Base-by-base conservation (phyloP, 1,284 basidiomycete species). In the Lignosus rhinocerotis region DNA sequence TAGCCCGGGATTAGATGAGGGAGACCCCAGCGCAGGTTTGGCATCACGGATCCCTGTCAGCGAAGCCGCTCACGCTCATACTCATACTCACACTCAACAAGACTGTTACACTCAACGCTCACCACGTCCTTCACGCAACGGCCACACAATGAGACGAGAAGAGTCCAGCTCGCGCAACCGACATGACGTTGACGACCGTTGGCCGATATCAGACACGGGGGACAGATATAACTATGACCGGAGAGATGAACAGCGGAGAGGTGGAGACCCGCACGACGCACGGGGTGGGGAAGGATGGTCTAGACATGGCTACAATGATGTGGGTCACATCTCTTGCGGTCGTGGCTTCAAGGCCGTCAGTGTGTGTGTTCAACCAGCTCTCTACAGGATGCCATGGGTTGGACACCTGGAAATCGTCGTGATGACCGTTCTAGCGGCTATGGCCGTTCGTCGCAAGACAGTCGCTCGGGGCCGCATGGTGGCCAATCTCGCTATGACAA, bases 211-310 rank as follows among this genome's bases (percentile, higher is more conserved):
- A 54, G 80, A 83, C 62, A 63, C 67, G 48, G 78, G 79, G 61
- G 81, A 86, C 67, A 80, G 80, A 61, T 83, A 84, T 68, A 67
- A 73, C 59, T 80, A 79, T 64, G 68, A 72, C 55, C 75, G 81
- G 56, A 80, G 81, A 69, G 82, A 82, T 59, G 79, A 76, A 47
- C 55, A 48, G 38, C 48, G 58, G 34, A 55, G 60, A 33, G 59
- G 58, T 21, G 56, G 65, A 52, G 63, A 62, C 51, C 31, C 56
- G 32, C 55, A 56, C 55, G 60, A 62, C 41, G 41, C 51, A n/a
- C 56, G 62, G 49, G 58, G 61, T 50, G 53, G 62, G 48, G 57
- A 64, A 43, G 56, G 65, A 17, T 64, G 66, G 67, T 32, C 55
- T 19, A 47, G 61, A 51, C 59, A 62, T 60, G 61, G 58, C 45